phyloP scores from a whole-genome alignment of 1,284 basidiomycete species.

The Chondrostereum purpureum region DNA sequence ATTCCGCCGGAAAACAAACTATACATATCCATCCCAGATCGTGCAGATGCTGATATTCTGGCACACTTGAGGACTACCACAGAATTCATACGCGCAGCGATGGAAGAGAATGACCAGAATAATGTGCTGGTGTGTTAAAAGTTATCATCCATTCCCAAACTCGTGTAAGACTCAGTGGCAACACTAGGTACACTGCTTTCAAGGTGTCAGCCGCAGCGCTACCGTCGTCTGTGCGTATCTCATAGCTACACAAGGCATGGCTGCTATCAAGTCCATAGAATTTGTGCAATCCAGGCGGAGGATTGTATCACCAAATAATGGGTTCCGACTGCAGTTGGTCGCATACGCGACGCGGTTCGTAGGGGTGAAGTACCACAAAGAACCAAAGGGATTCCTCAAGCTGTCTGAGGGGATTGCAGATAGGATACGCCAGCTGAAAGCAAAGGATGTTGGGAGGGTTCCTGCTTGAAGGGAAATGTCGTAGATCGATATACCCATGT shows the following conservation, averaged over 20 bases:
- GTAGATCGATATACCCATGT: not conserved
- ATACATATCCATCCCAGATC: constrained; percentile 54
- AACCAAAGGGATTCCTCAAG: constrained; percentile 16
- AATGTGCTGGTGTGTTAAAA: constrained; percentile 55
- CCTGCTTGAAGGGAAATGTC: not conserved
- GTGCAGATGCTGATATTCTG: constrained; percentile 46
- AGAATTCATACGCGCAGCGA: constrained; percentile 53
- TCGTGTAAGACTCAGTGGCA: too few species aligned
- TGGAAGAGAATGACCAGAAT: constrained; percentile 45
- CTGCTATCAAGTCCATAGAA: constrained; percentile 45
- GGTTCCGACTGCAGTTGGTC: constrained; percentile 59
- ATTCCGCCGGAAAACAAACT: constrained; percentile 41
- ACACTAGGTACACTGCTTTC: constrained; percentile 76
- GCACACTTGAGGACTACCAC: constrained; percentile 55
- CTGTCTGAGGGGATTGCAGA: constrained; percentile 21
- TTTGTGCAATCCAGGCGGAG: constrained; percentile 50
- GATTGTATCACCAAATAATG: constrained; percentile 57
- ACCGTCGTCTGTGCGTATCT: constrained; percentile 81
- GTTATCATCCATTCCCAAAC: not conserved
- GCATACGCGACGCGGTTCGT: constrained; percentile 35
- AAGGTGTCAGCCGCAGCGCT: constrained; percentile 76
- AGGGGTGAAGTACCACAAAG: constrained; percentile 14
- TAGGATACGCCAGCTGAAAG: constrained; percentile 20
- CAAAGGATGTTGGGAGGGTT: not conserved
- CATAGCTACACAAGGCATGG: constrained; percentile 54